Conservation (phyloP, 2,329 filamentous ascomycete species). For the Aspergillus latus region DNA sequence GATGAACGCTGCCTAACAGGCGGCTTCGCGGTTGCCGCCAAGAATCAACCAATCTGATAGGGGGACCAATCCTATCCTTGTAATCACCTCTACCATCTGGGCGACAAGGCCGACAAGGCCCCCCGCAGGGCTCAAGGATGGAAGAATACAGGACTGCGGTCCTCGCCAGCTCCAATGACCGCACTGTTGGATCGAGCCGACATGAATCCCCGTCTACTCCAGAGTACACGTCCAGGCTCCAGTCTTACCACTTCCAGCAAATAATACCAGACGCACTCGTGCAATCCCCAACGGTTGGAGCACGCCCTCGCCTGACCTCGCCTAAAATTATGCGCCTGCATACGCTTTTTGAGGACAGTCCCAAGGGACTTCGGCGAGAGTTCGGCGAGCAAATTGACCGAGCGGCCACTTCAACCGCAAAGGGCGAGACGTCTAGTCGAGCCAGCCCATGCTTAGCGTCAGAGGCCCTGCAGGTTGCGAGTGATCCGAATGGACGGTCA, state of each 20-base stretch:
- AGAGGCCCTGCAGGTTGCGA: conserved; percentile 5
- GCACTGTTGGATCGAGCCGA: conserved; percentile 21
- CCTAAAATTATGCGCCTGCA: background rate
- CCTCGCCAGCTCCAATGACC: conserved; percentile 15
- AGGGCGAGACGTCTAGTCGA: background rate
- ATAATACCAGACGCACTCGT: background rate
- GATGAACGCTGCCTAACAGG: too few species aligned
- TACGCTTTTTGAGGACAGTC: background rate
- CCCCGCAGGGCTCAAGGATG: background rate
- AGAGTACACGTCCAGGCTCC: background rate
- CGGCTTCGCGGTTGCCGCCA: too few species aligned
- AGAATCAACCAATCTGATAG: too few species aligned
- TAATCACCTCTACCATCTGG: background rate
- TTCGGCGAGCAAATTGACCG: background rate
- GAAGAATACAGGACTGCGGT: background rate
- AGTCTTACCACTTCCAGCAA: background rate
- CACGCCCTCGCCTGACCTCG: background rate
- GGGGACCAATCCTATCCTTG: too few species aligned
- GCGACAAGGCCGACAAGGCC: background rate
- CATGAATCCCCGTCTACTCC: background rate
- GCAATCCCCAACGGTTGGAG: background rate
- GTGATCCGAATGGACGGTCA: conserved; percentile 9
- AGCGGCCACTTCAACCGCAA: background rate
- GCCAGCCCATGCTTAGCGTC: conserved; percentile 5
- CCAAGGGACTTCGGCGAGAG: background rate